Evolutionary conservation across 495 filamentous ascomycete species (phyloP).

Genomic region (Parachaetomium inaequale): DNA sequence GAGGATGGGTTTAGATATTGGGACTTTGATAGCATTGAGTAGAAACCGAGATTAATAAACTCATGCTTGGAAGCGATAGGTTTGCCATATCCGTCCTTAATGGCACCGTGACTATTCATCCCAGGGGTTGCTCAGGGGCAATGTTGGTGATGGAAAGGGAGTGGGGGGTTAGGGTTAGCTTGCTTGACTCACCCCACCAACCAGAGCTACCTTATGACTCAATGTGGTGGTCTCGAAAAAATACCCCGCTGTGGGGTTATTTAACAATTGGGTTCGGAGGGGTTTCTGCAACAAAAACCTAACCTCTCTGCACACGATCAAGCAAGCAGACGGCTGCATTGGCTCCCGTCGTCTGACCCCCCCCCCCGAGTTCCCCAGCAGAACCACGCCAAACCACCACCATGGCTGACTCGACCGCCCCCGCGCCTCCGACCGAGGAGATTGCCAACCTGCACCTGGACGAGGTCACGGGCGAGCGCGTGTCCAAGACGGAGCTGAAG

Average conservation of each 20-base stretch:
- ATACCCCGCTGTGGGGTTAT: conserved; percentile 22
- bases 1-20: background rate
- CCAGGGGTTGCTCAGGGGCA: background rate
- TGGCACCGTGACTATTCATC: too few relatives aligned
- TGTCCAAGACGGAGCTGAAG: conserved; percentile 90
- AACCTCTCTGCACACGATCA: conserved; percentile 7
- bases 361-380: background rate
- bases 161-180: background rate
- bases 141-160: background rate
- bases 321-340: background rate
- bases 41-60: too few relatives aligned
- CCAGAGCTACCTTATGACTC: background rate
- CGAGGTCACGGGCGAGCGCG: conserved; percentile 78
- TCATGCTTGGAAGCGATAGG: too few relatives aligned
- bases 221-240: conserved; percentile 7
- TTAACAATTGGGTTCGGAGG: conserved; percentile 7
- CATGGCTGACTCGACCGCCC: conserved; percentile 52
- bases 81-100: too few relatives aligned
- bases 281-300: conserved; percentile 11
- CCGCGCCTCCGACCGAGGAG: conserved; percentile 50
- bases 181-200: background rate
- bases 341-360: background rate
- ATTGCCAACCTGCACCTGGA: conserved; percentile 75
- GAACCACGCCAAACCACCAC: conserved; percentile 2
- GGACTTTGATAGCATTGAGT: background rate